These are phyloP conservation scores for Salix purpurea DNA, from an alignment of 345 rosid species.

Conservation along the genomic window DNA sequence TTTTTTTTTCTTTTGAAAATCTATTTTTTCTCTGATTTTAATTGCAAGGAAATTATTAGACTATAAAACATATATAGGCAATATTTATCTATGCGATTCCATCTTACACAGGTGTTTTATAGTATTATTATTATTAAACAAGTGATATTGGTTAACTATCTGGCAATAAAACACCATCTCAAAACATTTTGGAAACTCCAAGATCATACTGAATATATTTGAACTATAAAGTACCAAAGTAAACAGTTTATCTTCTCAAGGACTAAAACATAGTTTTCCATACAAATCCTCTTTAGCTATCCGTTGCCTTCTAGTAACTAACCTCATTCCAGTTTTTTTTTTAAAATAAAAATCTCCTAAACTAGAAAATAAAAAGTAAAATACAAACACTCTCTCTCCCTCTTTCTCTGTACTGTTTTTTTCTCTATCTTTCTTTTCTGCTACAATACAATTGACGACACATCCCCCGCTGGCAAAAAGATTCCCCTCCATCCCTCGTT, in stretches of 20 bases:
- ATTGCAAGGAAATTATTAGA: too few relatives aligned
- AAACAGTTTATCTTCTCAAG: neutral
- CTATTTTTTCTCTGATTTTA: too few relatives aligned
- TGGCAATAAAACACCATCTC: neutral
- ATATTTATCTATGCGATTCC: neutral
- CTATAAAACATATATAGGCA: too few relatives aligned
- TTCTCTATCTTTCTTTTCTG: constrained; percentile 14
- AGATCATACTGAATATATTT: neutral
- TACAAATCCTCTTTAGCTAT: neutral
- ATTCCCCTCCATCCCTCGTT: constrained; percentile 20
- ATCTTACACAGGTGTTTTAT: too few relatives aligned
- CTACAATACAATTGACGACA: constrained; percentile 56
- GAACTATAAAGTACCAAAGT: neutral
- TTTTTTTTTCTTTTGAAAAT: too few relatives aligned
- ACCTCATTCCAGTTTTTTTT: neutral
- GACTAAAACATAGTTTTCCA: neutral
- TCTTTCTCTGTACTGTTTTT: neutral
- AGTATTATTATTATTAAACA: too few relatives aligned
- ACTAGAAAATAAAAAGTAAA: neutral
- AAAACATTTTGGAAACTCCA: neutral
- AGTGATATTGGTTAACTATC: too few relatives aligned
- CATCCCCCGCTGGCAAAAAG: constrained; percentile 68
- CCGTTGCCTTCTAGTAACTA: neutral
- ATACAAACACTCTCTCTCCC: neutral
- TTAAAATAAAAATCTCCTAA: too few relatives aligned